Evolutionary conservation across 2,329 filamentous ascomycete species (phyloP).

Genomic region (Pleoardoris graminearum): DNA sequence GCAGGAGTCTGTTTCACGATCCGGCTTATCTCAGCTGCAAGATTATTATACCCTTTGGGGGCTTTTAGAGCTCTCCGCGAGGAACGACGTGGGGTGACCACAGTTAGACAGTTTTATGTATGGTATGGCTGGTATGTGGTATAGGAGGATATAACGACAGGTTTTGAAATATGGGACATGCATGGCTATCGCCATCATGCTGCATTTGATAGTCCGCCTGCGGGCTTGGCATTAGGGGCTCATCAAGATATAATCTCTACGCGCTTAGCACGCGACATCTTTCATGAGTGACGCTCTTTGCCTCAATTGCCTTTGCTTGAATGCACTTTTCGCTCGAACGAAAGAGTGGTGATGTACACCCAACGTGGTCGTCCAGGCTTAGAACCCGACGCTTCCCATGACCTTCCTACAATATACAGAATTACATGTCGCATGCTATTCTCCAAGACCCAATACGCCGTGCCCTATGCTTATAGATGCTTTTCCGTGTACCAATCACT

Average conservation of each 20-base stretch:
- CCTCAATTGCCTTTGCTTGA: too few relatives aligned
- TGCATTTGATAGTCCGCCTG: constrained; percentile 5
- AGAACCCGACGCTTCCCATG: too few relatives aligned
- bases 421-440: not conserved
- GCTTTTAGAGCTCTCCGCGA: constrained; percentile 8
- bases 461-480: not conserved
- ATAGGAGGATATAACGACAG: constrained; percentile 2
- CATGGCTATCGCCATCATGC: not conserved
- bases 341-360: too few relatives aligned
- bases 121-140: not conserved
- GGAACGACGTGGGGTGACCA: not conserved
- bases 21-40: constrained; percentile 30
- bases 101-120: constrained; percentile 2
- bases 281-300: too few relatives aligned
- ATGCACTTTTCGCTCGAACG: too few relatives aligned
- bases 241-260: not conserved
- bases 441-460: not conserved
- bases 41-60: constrained; percentile 11
- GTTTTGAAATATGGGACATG: not conserved
- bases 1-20: constrained; percentile 37
- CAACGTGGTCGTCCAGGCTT: too few relatives aligned
- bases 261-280: not conserved
- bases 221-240: constrained; percentile 1
- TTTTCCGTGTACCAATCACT: constrained; percentile 16
- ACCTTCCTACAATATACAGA: too few relatives aligned